Base-by-base conservation (phyloP, 441 rosid genomes). In the Aleurites moluccanus region DNA sequence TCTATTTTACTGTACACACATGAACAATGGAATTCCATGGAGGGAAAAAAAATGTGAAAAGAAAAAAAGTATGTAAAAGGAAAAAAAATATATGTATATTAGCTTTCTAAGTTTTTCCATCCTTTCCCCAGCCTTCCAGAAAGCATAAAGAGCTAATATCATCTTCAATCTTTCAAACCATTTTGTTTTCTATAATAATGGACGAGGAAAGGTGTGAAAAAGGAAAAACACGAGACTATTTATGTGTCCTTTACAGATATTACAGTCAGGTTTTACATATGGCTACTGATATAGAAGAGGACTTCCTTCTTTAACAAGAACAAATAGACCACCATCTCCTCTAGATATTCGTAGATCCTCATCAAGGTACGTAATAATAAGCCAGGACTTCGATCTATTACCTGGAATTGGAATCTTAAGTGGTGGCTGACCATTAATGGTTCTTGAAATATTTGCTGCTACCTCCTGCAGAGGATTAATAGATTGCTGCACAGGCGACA, bases 311-410 rank as follows among this genome's bases (percentile, higher is more conserved):
- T 86, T 91, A 18, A 79, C 96, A 68, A 95, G 99, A 79, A 95
- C 91, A 71, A 95, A 95, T 53, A 95, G 92, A 61, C 99, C 99
- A 38, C 99, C 98, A 10, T 95, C 99, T 15, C 99, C 99, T 78
- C 97, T 90, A 33, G 98, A 93, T 74, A 95, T 93, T 74, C 92
- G 87, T 70, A 95, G 75, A 84, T 95, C 98, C 55, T 88, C 82
- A 66, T 95, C 99, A 15, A 95, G 97, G 79, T 90, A 95, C 10
- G 99, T 89, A 66, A 81, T 88, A 61, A 95, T 83, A 80, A 95
- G 96, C 98, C 99, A 95, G 1, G 99, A 93, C 69, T 75, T 83
- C 71, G 88, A 75, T 23, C 86, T 85, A 57, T 85, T 74, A 7
- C 96, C 98, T 0, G 98, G 95, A 81, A 93, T 84, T 14, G 99